Percentiles rank a stretch among this genome's conserved stretches.
Evolutionary conservation across 306 rosid genomes (phyloP).

Genomic region (Acacia melanoxylon): DNA sequence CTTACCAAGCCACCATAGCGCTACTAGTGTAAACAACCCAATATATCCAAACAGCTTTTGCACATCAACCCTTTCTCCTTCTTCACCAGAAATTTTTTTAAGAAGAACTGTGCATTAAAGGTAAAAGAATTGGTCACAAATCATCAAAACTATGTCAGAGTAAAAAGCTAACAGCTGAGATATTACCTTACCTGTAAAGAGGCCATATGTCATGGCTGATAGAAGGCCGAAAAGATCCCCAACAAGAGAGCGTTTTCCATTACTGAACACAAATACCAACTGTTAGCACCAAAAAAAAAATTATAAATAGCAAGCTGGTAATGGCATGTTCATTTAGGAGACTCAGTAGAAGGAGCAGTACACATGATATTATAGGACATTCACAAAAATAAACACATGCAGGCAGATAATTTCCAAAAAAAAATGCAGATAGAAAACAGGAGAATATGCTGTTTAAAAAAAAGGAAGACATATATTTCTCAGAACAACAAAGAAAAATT

Average conservation of each 20-base stretch:
- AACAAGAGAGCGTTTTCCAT: slow-evolving; percentile 67
- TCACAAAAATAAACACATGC: slow-evolving; percentile 6
- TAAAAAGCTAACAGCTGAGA: background rate
- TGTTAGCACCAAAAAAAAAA: slow-evolving; percentile 47
- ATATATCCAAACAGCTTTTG: slow-evolving; percentile 98
- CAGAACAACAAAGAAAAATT: background rate
- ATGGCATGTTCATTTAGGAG: slow-evolving; percentile 17
- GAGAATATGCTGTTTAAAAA: background rate
- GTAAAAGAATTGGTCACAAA: slow-evolving; percentile 13
- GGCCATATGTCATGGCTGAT: slow-evolving; percentile 89
- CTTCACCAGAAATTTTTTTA: slow-evolving; percentile 83
- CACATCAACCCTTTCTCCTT: slow-evolving; percentile 86
- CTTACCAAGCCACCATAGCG: slow-evolving; percentile 97
- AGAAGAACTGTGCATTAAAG: slow-evolving; percentile 68
- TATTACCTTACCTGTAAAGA: slow-evolving; percentile 71
- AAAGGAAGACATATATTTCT: slow-evolving; percentile 4
- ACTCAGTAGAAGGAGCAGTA: background rate
- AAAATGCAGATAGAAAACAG: background rate
- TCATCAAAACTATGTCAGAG: slow-evolving; percentile 18
- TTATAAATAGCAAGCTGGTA: slow-evolving; percentile 35
- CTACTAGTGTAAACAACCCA: slow-evolving; percentile 81
- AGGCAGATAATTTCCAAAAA: background rate
- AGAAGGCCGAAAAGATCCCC: slow-evolving; percentile 96
- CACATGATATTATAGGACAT: slow-evolving; percentile 4
- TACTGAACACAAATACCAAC: slow-evolving; percentile 65